phyloP scores from a whole-genome alignment of 345 rosid genomes.

The Cardamine resedifolia region DNA sequence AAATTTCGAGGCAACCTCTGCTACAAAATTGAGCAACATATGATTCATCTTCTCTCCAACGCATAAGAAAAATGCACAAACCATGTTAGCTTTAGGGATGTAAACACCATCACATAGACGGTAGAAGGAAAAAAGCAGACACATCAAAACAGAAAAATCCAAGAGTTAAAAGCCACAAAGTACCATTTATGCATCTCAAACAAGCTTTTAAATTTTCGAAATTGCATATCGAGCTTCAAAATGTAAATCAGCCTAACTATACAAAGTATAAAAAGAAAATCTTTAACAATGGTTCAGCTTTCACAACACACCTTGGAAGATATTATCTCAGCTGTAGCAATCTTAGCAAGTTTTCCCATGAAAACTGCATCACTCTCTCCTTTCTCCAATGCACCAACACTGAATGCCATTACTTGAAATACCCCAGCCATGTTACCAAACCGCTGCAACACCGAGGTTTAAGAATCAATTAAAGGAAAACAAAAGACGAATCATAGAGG shows the following conservation, averaged over 20 bases:
- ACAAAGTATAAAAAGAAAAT: neutral
- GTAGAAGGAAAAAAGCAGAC: neutral
- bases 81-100: neutral
- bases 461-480: neutral
- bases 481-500: neutral
- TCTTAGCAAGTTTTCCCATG: conserved; percentile 87
- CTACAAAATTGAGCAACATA: conserved; percentile 16
- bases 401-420: conserved; percentile 89
- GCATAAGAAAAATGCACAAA: conserved; percentile 16
- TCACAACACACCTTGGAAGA: conserved; percentile 71
- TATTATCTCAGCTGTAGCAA: conserved; percentile 87
- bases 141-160: conserved; percentile 2
- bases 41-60: conserved; percentile 2
- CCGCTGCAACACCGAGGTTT: conserved; percentile 49
- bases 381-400: conserved; percentile 60
- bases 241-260: neutral
- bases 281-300: neutral
- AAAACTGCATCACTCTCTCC: conserved; percentile 68
- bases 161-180: neutral
- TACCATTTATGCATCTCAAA: neutral
- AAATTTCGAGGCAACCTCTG: neutral
- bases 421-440: conserved; percentile 93
- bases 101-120: neutral
- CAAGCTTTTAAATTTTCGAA: neutral
- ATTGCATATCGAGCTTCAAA: conserved; percentile 6